These are phyloP conservation scores for Alternaria brassicicola DNA, from an alignment of 2,329 filamentous ascomycete species.

Conservation along the genomic window DNA sequence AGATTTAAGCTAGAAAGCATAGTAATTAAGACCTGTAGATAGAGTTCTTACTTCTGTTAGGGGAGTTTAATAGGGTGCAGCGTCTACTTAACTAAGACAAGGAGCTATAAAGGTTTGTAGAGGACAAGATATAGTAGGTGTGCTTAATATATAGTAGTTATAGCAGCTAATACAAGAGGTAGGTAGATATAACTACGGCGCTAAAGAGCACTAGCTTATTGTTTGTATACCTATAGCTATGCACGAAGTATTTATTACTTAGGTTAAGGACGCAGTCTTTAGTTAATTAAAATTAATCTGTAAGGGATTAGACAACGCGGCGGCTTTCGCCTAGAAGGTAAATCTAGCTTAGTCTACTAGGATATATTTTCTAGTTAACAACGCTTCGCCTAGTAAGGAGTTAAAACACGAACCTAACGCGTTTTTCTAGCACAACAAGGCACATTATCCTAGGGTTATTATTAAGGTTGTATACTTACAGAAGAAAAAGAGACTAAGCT, in stretches of 20 bases:
- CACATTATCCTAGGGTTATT: slow-evolving; percentile 31
- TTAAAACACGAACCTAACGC: slow-evolving; percentile 32
- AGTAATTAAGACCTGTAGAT: slow-evolving; percentile 13
- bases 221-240: slow-evolving; percentile 29
- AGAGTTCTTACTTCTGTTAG: slow-evolving; percentile 23
- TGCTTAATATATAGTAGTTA: slow-evolving; percentile 1
- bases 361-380: slow-evolving; percentile 16
- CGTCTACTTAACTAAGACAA: slow-evolving; percentile 17
- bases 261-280: slow-evolving; percentile 25
- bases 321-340: slow-evolving; percentile 31
- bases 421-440: slow-evolving; percentile 29
- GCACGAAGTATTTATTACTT: slow-evolving; percentile 27
- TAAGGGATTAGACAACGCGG: slow-evolving; percentile 17
- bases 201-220: slow-evolving; percentile 12
- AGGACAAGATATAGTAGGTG: slow-evolving; percentile 25
- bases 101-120: slow-evolving; percentile 19
- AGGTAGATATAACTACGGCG: slow-evolving; percentile 28
- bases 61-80: slow-evolving; percentile 24
- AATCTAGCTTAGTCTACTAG: slow-evolving; percentile 20
- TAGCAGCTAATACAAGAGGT: slow-evolving; percentile 10
- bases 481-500: slow-evolving; percentile 18
- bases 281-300: slow-evolving; percentile 27
- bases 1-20: slow-evolving; percentile 22
- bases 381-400: slow-evolving; percentile 4
- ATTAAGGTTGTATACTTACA: slow-evolving; percentile 26